Conservation (phyloP, 176 grass and related monocot genomes). For the Poa annua region DNA sequence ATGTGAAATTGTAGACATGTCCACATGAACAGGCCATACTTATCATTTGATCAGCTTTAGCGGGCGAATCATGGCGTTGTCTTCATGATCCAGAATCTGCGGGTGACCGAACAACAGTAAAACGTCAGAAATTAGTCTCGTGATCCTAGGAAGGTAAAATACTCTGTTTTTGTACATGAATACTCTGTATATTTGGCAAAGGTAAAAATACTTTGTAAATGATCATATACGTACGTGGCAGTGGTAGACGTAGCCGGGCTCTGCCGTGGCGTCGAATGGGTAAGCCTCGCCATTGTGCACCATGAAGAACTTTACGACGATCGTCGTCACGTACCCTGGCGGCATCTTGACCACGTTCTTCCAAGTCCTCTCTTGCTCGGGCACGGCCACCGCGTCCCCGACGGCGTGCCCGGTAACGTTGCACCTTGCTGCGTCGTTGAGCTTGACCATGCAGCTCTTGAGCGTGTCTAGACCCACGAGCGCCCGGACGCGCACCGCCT, state of each 20-base stretch:
- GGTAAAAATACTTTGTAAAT: neutral
- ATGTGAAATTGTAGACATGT: neutral
- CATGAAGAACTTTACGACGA: conserved; percentile 66
- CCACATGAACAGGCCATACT: neutral
- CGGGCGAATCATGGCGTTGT: conserved; percentile 74
- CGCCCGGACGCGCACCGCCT: conserved; percentile 42
- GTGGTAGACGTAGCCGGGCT: conserved; percentile 85
- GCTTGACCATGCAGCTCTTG: conserved; percentile 48
- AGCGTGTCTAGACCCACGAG: conserved; percentile 38
- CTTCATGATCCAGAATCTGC: conserved; percentile 78
- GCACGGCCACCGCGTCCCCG: conserved; percentile 38
- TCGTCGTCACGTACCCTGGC: conserved; percentile 62
- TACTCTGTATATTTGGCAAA: neutral
- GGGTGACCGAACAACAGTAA: conserved; percentile 3
- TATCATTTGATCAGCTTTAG: conserved; percentile 48
- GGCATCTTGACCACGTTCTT: conserved; percentile 77
- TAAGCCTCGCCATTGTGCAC: conserved; percentile 55
- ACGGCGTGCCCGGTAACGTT: conserved; percentile 54
- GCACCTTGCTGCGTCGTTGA: conserved; percentile 60
- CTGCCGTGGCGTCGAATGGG: conserved; percentile 74
- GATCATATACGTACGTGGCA: conserved; percentile 35
- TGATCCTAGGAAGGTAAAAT: neutral
- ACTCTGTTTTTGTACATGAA: neutral
- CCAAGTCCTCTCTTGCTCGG: conserved; percentile 74
- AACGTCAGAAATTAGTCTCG: neutral